These are phyloP conservation scores for Fusarium praegraminearum DNA, from an alignment of 2,329 filamentous ascomycete genomes.

Conservation along the genomic window DNA sequence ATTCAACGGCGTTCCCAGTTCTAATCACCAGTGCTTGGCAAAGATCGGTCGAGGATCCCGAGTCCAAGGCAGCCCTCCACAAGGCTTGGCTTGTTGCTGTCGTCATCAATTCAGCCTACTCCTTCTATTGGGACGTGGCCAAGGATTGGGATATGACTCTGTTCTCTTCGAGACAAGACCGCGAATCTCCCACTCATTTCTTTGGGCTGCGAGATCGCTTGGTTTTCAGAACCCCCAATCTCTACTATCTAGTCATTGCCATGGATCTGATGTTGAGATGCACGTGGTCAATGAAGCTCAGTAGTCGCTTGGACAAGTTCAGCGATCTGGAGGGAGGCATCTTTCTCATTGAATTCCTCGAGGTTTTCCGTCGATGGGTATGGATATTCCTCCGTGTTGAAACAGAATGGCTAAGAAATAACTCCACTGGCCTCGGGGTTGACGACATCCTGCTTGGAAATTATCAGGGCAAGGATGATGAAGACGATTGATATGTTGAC, in stretches of 20 bases:
- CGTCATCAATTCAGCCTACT: slow-evolving; percentile 87
- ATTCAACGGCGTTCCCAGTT: slow-evolving; percentile 93
- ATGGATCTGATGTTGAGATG: slow-evolving; percentile 86
- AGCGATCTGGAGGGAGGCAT: slow-evolving; percentile 90
- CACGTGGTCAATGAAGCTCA: slow-evolving; percentile 92
- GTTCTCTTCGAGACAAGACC: slow-evolving; percentile 70
- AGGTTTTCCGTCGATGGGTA: slow-evolving; percentile 90
- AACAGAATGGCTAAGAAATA: slow-evolving; percentile 84
- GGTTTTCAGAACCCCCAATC: slow-evolving; percentile 74
- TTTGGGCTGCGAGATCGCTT: slow-evolving; percentile 82
- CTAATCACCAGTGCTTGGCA: slow-evolving; percentile 83
- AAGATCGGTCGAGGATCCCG: slow-evolving; percentile 65
- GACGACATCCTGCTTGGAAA: slow-evolving; percentile 83
- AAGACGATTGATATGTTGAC: slow-evolving; percentile 51
- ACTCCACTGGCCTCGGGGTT: slow-evolving; percentile 63
- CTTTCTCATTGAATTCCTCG: slow-evolving; percentile 86
- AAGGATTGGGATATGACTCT: slow-evolving; percentile 97
- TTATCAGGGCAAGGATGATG: slow-evolving; percentile 70
- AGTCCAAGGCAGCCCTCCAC: slow-evolving; percentile 60
- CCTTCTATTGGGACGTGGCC: slow-evolving; percentile 98
- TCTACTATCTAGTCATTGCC: slow-evolving; percentile 86
- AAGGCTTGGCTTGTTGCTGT: slow-evolving; percentile 77
- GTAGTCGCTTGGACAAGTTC: slow-evolving; percentile 83
- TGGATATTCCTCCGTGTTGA: slow-evolving; percentile 98
- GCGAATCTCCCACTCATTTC: slow-evolving; percentile 73